phyloP scores from a whole-genome alignment of 1,139 yeast species.

The Trichomonascaceae sp. region DNA sequence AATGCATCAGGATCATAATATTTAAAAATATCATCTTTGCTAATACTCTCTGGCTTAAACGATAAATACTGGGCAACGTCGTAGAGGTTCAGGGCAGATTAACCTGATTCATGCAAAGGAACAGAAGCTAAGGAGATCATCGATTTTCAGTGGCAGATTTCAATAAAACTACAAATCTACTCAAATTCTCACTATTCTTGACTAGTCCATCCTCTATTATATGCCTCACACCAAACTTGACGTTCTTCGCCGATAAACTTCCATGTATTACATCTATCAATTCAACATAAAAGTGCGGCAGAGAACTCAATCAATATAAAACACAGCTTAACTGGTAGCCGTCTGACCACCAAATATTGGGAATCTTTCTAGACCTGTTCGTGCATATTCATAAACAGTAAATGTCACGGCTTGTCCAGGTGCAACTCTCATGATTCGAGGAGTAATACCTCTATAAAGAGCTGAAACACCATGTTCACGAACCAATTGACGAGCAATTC shows the following conservation, averaged over 20 bases:
- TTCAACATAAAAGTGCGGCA: background rate
- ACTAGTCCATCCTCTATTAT: background rate
- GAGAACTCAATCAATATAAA: background rate
- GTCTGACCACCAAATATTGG: constrained; percentile 28
- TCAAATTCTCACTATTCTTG: background rate
- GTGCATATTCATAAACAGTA: constrained; percentile 89
- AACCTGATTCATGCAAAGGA: too few relatives aligned
- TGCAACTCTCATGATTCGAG: constrained; percentile 98
- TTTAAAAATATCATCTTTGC: too few relatives aligned
- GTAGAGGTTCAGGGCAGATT: too few relatives aligned
- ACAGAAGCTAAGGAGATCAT: too few relatives aligned
- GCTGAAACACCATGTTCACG: constrained; percentile 87
- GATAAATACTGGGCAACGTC: too few relatives aligned
- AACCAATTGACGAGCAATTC: constrained; percentile 75
- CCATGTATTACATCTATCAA: background rate
- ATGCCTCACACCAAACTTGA: background rate
- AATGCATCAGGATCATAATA: too few relatives aligned
- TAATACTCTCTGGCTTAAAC: too few relatives aligned
- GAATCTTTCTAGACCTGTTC: constrained; percentile 54
- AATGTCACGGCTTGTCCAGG: constrained; percentile 99
- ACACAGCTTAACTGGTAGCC: background rate
- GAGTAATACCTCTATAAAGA: constrained; percentile 93
- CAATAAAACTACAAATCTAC: background rate
- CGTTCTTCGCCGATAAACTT: background rate
- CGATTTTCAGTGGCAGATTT: too few relatives aligned